Conservation (phyloP, 106 monocot genomes). For the Cymbidium sinense region DNA sequence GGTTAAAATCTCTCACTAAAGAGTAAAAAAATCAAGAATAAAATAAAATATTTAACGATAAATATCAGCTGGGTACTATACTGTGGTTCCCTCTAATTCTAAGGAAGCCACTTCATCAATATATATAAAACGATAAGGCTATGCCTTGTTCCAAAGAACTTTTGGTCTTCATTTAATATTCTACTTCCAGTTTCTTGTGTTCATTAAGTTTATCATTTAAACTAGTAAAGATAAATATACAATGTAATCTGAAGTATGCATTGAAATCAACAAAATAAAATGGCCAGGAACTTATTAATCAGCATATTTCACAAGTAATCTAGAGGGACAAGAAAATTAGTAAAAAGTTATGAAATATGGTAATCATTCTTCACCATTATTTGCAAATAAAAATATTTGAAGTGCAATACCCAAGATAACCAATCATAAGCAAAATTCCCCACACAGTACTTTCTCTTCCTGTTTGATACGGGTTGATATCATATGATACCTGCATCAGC, state of each 20-base stretch:
- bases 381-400: slow-evolving; percentile 1
- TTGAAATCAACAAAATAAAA: neutral
- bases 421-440: slow-evolving; percentile 83
- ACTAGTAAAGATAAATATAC: neutral
- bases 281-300: neutral
- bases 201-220: neutral
- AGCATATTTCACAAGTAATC: neutral
- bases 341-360: neutral
- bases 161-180: neutral
- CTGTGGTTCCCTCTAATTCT: neutral
- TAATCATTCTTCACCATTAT: neutral
- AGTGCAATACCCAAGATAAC: slow-evolving; percentile 75
- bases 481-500: slow-evolving; percentile 44
- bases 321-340: neutral
- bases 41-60: neutral
- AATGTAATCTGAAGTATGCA: neutral
- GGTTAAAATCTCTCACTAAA: neutral
- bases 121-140: neutral
- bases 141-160: neutral
- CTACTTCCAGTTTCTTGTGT: neutral
- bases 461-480: slow-evolving; percentile 37
- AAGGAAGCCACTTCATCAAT: neutral
- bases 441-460: slow-evolving; percentile 88
- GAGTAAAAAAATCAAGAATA: neutral
- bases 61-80: neutral